Conservation (phyloP, 208 protist species). For the Herpetomonas samuelpessoai region DNA sequence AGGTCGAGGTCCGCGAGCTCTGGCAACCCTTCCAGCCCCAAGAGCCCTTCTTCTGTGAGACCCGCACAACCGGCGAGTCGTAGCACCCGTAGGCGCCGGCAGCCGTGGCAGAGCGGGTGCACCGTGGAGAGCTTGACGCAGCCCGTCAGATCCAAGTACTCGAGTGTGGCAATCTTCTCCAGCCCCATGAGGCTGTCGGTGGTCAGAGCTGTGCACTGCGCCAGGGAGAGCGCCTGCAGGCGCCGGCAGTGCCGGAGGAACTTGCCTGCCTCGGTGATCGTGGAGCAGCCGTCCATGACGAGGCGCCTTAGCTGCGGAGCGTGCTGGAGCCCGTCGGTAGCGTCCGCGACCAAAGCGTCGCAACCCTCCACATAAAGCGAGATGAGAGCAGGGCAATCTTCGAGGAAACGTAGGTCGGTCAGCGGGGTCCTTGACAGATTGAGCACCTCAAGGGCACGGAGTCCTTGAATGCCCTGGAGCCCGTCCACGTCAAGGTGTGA, state of each 20-base stretch:
- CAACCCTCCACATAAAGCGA: constrained; percentile 53
- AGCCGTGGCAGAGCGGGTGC: constrained; percentile 25
- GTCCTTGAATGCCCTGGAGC: constrained; percentile 45
- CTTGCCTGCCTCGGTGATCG: constrained; percentile 16
- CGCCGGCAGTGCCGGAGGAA: constrained; percentile 26
- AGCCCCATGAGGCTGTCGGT: constrained; percentile 28
- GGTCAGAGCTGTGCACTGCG: constrained; percentile 22
- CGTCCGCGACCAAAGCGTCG: constrained; percentile 24
- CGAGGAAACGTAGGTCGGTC: constrained; percentile 39
- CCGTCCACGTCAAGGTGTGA: constrained; percentile 53
- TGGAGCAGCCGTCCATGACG: constrained; percentile 31
- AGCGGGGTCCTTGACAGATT: constrained; percentile 45
- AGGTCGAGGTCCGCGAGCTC: constrained; percentile 31
- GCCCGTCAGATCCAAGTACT: constrained; percentile 44
- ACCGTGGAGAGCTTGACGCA: constrained; percentile 28
- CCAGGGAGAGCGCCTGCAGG: constrained; percentile 38
- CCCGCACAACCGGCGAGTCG: constrained; percentile 25
- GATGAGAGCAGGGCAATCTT: constrained; percentile 26
- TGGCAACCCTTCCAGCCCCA: constrained; percentile 39
- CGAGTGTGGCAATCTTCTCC: constrained; percentile 24
- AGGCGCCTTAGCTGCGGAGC: constrained; percentile 29
- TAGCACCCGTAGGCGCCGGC: constrained; percentile 24
- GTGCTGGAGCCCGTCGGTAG: constrained; percentile 29
- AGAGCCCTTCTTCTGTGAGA: constrained; percentile 22
- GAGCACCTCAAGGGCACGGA: constrained; percentile 46